Evolutionary conservation across 2,329 filamentous ascomycete genomes (phyloP).

Genomic region (Parasarocladium wereldwijsianum): DNA sequence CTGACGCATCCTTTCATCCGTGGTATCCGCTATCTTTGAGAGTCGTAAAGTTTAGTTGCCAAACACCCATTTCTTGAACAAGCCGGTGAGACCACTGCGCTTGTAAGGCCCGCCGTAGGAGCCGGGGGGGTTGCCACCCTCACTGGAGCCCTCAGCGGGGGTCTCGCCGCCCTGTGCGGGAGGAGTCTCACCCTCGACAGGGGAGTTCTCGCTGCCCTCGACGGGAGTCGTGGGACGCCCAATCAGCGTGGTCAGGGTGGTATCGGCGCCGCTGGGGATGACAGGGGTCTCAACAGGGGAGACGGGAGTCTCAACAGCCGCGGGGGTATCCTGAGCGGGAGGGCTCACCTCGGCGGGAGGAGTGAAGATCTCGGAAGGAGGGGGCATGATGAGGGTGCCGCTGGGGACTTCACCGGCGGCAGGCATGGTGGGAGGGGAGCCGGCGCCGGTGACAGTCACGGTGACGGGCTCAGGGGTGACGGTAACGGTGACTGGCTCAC

Average conservation of each 20-base stretch:
- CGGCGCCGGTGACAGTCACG: constrained; percentile 2
- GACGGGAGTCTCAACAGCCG: neutral
- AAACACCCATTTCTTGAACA: too few relatives aligned
- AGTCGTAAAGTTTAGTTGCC: too few relatives aligned
- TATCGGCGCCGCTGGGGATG: neutral
- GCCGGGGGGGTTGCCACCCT: too few relatives aligned
- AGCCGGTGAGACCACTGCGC: too few relatives aligned
- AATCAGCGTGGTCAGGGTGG: constrained; percentile 3
- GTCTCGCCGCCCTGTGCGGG: too few relatives aligned
- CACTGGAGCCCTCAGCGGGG: too few relatives aligned
- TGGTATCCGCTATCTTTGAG: too few relatives aligned
- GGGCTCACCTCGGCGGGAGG: neutral
- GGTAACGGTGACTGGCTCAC: constrained; percentile 1
- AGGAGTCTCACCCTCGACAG: neutral
- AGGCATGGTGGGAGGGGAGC: neutral
- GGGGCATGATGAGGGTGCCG: neutral
- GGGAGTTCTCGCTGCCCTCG: neutral
- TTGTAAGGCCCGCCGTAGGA: too few relatives aligned
- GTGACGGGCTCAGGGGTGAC: constrained; percentile 1
- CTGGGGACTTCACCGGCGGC: neutral
- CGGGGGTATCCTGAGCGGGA: neutral
- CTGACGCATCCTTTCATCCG: too few relatives aligned
- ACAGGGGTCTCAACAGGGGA: neutral
- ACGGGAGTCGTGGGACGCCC: constrained; percentile 1
- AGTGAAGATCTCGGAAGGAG: neutral